A percentile compares a stretch with the other conserved stretches of the same genome.
phyloP scores from a whole-genome alignment of 768 basidiomycete species.

The Suillus hirtellus region DNA sequence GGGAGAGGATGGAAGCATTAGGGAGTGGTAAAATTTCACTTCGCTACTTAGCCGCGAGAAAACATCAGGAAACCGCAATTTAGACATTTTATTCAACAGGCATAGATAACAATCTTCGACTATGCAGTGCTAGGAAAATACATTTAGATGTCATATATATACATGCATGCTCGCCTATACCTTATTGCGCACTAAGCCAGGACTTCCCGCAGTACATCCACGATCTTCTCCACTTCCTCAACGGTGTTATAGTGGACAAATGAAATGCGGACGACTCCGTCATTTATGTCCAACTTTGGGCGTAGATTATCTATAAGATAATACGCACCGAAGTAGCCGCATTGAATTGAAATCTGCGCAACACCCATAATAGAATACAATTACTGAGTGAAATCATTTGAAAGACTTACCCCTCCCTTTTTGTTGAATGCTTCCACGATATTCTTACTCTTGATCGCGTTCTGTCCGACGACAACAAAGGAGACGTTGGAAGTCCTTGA shows the following conservation, averaged over 20 bases:
- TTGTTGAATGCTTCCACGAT: constrained; percentile 67
- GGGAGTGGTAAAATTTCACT: constrained; percentile 49
- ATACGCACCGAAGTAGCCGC: constrained; percentile 78
- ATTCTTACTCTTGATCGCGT: constrained; percentile 57
- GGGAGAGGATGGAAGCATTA: constrained; percentile 52
- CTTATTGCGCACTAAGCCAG: constrained; percentile 25
- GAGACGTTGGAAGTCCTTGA: constrained; percentile 65
- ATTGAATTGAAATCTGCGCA: constrained; percentile 72
- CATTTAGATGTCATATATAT: neutral
- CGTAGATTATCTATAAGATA: constrained; percentile 52
- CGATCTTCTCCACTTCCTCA: constrained; percentile 63
- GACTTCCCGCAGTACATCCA: constrained; percentile 53
- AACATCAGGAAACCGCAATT: neutral
- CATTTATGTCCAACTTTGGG: constrained; percentile 60
- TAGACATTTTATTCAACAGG: neutral
- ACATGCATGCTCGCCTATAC: neutral
- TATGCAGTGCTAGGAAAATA: neutral
- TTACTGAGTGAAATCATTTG: neutral
- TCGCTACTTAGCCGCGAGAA: neutral
- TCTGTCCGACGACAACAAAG: constrained; percentile 66
- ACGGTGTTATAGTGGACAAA: constrained; percentile 81
- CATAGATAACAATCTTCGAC: neutral
- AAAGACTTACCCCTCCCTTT: constrained; percentile 55
- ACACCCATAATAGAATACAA: constrained; percentile 2
- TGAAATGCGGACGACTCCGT: constrained; percentile 74